Base-by-base conservation (phyloP, 345 rosid genomes). In the Salix dunnii region DNA sequence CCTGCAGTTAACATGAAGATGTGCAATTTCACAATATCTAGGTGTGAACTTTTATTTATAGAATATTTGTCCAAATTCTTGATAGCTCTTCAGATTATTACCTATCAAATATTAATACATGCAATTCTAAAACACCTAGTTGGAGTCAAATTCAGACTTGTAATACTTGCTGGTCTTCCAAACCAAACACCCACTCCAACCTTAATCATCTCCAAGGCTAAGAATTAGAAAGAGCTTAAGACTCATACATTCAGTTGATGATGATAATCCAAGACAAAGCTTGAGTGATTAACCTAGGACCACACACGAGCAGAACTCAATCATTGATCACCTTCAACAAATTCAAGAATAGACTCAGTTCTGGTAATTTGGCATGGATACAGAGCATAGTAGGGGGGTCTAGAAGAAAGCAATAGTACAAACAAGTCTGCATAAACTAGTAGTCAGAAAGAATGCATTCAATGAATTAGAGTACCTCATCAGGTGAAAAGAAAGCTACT, bases 401-500 rank as follows among this genome's bases (percentile, higher is more conserved):
- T 42, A 28, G 3, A 46, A 40, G 23, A 43, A 49, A 70, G 43
- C 4, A 42, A 38, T 13, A 58, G 27, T 40, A 33, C 18, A 23
- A n/a, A 76, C 25, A 67, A 70, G 40, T 17, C 73, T 58, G 30
- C 21, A 42, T 2, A 0, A 63, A 70, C 48, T 46, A 72, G 28
- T 13, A 65, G 51, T 38, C 9, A 14, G 30, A 40, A 23, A 25
- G 38, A 23, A 9, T 5, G 4, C 2, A 60, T 16, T 36, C 12
- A 0, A 58, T 31, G 35, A 35, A 43, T 43, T 70, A 68, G 67
- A 67, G 84, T 87, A 93, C 97, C 97, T 96, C 98, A 81, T 96
- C 97, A 1, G 97, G 92, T 63, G 99, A 96, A 88, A 93, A 96
- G 91, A 96, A 93, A 9, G 97, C 96, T 70, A 91, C 93, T 10